A percentile compares a stretch with the other conserved stretches of the same genome.
phyloP scores from a whole-genome alignment of 306 rosid genomes.

The Cucurbita argyrosperma region DNA sequence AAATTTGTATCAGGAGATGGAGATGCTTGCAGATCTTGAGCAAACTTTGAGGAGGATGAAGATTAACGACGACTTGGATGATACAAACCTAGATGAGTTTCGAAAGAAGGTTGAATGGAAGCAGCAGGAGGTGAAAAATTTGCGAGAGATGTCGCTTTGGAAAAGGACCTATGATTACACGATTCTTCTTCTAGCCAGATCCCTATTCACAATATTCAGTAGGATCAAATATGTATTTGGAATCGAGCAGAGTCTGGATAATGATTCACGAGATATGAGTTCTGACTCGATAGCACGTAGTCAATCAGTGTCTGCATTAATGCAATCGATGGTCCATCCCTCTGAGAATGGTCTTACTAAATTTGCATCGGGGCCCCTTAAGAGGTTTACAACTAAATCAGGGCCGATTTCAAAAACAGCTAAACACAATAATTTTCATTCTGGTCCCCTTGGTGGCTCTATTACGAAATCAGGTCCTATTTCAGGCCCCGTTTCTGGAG shows the following conservation, averaged over 20 bases:
- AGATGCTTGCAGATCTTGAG: conserved; percentile 76
- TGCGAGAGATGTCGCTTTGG: conserved; percentile 68
- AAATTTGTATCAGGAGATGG: conserved; percentile 86
- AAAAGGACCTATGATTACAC: conserved; percentile 71
- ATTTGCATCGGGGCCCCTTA: conserved; percentile 89
- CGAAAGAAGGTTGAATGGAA: conserved; percentile 72
- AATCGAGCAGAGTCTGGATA: conserved; percentile 29
- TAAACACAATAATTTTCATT: conserved; percentile 34
- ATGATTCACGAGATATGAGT: conserved; percentile 20
- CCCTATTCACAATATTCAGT: conserved; percentile 57
- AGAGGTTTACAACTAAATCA: conserved; percentile 27
- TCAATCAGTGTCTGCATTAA: conserved; percentile 56
- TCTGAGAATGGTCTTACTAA: conserved; percentile 33
- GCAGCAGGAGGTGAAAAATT: conserved; percentile 62
- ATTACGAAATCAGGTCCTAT: conserved; percentile 44
- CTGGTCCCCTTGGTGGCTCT: conserved; percentile 63
- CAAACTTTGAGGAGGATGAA: conserved; percentile 72
- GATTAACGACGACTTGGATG: conserved; percentile 32
- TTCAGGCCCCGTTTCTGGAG: conserved; percentile 43
- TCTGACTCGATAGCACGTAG: conserved; percentile 42
- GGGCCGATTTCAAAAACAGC: conserved; percentile 20
- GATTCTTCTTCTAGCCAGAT: conserved; percentile 50
- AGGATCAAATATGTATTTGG: conserved; percentile 73
- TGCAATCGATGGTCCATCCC: conserved; percentile 47
- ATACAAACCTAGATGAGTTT: conserved; percentile 41